Conservation (phyloP, 1,284 basidiomycete genomes). For the Melampsora larici-populina region DNA sequence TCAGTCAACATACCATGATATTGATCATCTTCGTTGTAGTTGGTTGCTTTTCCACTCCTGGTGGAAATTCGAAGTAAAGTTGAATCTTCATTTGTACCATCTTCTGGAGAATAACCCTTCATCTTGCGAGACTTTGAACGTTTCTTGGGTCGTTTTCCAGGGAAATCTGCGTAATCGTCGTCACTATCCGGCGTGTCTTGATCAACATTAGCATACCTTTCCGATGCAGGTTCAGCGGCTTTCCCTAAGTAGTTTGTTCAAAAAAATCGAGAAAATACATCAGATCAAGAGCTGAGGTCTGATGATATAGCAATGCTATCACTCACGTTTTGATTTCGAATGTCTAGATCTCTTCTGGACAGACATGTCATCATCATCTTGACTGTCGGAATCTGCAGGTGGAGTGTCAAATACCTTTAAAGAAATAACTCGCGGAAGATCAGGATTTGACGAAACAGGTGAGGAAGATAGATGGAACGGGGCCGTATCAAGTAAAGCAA, state of each 20-base stretch:
- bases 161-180: conserved; percentile 12
- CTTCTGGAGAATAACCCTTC: conserved; percentile 9
- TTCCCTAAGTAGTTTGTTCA: neutral
- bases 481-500: neutral
- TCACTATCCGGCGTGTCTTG: conserved; percentile 7
- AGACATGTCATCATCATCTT: neutral
- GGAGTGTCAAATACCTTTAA: neutral
- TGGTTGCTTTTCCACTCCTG: conserved; percentile 49
- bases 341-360: neutral
- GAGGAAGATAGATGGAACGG: no score
- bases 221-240: neutral
- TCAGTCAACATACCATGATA: conserved; percentile 50
- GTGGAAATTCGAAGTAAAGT: conserved; percentile 50
- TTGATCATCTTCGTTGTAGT: conserved; percentile 53
- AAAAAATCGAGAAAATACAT: neutral
- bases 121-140: conserved; percentile 22
- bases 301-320: neutral
- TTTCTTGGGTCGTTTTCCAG: conserved; percentile 39
- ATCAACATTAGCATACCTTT: neutral
- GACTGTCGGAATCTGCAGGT: neutral
- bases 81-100: conserved; percentile 27
- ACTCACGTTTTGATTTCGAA: conserved; percentile 3
- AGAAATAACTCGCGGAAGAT: neutral
- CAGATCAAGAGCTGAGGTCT: neutral
- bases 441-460: neutral